Conservation (phyloP, 306 rosid species). For the Ceratonia siliqua region DNA sequence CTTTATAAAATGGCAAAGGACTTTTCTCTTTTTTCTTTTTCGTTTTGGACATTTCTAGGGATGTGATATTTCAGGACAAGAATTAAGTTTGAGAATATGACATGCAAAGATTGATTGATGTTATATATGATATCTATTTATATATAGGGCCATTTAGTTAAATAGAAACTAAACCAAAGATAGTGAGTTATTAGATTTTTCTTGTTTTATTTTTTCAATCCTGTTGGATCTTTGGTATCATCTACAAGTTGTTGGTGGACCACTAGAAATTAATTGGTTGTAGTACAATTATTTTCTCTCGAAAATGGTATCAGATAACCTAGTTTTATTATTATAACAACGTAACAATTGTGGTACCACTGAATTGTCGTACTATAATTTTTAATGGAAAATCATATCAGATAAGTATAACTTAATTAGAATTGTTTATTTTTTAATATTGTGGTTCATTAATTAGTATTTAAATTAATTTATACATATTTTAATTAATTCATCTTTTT, state of each 20-base stretch:
- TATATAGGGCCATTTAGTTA: conserved; percentile 14
- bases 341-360: conserved; percentile 8
- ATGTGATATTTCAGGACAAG: neutral
- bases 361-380: neutral
- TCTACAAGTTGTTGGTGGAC: conserved; percentile 4
- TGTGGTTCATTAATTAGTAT: too few species aligned
- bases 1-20: too few species aligned
- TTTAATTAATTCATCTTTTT: too few species aligned
- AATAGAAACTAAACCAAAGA: neutral
- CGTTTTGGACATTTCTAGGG: too few species aligned
- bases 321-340: neutral
- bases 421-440: too few species aligned
- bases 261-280: conserved; percentile 9
- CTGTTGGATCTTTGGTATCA: neutral
- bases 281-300: conserved; percentile 19
- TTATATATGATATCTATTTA: too few species aligned
- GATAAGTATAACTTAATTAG: too few species aligned
- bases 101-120: neutral
- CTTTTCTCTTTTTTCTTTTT: too few species aligned
- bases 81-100: neutral
- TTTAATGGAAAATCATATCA: neutral
- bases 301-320: neutral
- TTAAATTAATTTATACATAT: too few species aligned
- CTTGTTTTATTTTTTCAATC: neutral
- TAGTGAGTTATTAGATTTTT: neutral